A percentile compares a stretch with the other conserved stretches of the same genome.
phyloP scores from a whole-genome alignment of 2,329 filamentous ascomycete genomes.

The Aspergillus brunneoviolaceus region DNA sequence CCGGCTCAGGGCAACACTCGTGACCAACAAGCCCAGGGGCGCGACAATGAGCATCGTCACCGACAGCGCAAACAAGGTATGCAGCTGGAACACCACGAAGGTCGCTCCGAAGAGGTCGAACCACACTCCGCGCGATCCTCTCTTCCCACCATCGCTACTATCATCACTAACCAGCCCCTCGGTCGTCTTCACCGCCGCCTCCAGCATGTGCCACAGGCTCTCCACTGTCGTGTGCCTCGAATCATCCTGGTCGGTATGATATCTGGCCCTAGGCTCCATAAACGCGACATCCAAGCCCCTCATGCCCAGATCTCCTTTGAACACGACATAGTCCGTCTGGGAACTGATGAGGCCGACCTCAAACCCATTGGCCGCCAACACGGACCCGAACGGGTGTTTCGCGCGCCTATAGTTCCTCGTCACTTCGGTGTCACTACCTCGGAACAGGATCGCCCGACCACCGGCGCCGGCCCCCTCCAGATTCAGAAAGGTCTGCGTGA shows the following conservation, averaged over 20 bases:
- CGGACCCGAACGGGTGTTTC: conserved; percentile 76
- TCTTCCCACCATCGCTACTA: conserved; percentile 64
- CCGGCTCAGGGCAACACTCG: conserved; percentile 67
- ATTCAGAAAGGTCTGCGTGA: conserved; percentile 87
- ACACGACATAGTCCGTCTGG: conserved; percentile 86
- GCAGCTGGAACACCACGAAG: conserved; percentile 76
- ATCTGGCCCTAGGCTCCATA: conserved; percentile 78
- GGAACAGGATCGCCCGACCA: conserved; percentile 81
- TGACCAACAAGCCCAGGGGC: conserved; percentile 68
- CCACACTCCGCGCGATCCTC: conserved; percentile 74
- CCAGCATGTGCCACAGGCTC: conserved; percentile 93
- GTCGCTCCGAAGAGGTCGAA: conserved; percentile 84
- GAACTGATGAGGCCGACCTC: conserved; percentile 74
- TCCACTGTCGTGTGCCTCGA: conserved; percentile 66
- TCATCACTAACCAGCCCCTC: conserved; percentile 68
- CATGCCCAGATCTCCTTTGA: conserved; percentile 73
- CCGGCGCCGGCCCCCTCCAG: conserved; percentile 93
- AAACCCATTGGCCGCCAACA: conserved; percentile 82
- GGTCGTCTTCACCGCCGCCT: conserved; percentile 73
- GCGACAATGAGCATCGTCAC: conserved; percentile 78
- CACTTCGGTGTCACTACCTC: conserved; percentile 82
- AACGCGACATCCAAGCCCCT: conserved; percentile 92
- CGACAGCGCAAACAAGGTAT: conserved; percentile 84
- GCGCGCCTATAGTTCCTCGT: conserved; percentile 72
- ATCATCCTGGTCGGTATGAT: conserved; percentile 91